These are phyloP conservation scores for Gentiana macrophylla DNA, from an alignment of 257 asterid genomes.

Conservation along the genomic window DNA sequence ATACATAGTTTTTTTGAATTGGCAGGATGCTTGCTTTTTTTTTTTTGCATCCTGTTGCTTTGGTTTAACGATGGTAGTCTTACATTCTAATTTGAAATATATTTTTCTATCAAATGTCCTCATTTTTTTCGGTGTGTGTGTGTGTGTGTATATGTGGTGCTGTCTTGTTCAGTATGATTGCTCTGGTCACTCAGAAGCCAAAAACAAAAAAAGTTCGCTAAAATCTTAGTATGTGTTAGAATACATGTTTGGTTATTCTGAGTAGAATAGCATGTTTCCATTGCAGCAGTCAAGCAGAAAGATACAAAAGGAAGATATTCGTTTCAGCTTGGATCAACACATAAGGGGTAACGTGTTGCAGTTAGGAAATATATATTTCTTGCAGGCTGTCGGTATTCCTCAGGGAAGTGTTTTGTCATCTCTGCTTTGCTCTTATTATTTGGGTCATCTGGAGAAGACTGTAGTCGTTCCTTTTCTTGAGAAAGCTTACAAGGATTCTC, in stretches of 20 bases:
- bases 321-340: constrained; percentile 47
- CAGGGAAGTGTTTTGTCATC: constrained; percentile 86
- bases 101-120: too few species aligned
- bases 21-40: too few species aligned
- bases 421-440: constrained; percentile 77
- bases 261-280: neutral
- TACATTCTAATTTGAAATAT: too few species aligned
- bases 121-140: too few species aligned
- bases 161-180: too few species aligned
- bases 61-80: too few species aligned
- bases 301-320: constrained; percentile 39
- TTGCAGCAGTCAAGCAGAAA: constrained; percentile 43
- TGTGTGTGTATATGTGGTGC: too few species aligned
- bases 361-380: constrained; percentile 38
- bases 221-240: neutral
- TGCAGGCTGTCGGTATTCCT: constrained; percentile 77
- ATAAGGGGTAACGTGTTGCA: constrained; percentile 52
- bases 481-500: constrained; percentile 22
- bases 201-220: too few species aligned
- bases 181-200: too few species aligned
- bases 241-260: neutral
- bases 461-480: constrained; percentile 60
- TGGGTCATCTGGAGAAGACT: constrained; percentile 69
- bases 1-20: too few species aligned
- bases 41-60: too few species aligned